These are phyloP conservation scores for Coelastrella sp. DNA, from an alignment of 139 green algal genomes.

Conservation along the genomic window DNA sequence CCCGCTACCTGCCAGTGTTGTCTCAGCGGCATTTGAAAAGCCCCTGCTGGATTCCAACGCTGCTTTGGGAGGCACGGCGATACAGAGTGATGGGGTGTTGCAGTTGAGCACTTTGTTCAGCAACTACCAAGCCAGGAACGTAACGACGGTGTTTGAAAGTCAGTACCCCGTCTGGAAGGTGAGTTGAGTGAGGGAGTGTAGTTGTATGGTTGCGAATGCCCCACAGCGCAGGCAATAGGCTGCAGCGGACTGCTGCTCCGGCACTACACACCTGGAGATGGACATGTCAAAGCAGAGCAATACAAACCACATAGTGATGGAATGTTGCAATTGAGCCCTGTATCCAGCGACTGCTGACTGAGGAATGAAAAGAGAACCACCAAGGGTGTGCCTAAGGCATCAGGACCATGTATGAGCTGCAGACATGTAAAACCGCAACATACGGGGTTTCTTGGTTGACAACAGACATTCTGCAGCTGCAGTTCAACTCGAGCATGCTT, in stretches of 20 bases:
- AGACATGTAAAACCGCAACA: no score
- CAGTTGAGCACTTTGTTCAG: conserved; percentile 37
- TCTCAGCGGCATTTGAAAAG: neutral
- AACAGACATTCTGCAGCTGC: no score
- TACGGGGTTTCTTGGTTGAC: no score
- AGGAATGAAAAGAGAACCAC: no score
- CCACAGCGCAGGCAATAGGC: neutral
- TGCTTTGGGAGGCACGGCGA: neutral
- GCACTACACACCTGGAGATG: neutral
- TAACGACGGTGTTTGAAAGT: conserved; percentile 18
- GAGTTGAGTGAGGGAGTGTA: neutral
- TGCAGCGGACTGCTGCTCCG: neutral
- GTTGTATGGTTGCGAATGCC: neutral
- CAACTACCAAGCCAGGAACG: conserved; percentile 23
- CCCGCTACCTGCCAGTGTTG: conserved; percentile 5
- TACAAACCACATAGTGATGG: no score
- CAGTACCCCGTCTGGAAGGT: conserved; percentile 46
- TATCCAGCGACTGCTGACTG: no score
- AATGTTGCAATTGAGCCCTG: no score
- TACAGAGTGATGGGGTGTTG: conserved; percentile 29
- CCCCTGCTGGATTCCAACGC: conserved; percentile 30
- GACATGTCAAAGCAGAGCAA: no score
- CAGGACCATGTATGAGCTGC: no score
- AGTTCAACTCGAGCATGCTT: no score
- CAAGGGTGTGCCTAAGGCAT: no score